phyloP scores from a whole-genome alignment of 331 rosid species.

The Acacia concinna region DNA sequence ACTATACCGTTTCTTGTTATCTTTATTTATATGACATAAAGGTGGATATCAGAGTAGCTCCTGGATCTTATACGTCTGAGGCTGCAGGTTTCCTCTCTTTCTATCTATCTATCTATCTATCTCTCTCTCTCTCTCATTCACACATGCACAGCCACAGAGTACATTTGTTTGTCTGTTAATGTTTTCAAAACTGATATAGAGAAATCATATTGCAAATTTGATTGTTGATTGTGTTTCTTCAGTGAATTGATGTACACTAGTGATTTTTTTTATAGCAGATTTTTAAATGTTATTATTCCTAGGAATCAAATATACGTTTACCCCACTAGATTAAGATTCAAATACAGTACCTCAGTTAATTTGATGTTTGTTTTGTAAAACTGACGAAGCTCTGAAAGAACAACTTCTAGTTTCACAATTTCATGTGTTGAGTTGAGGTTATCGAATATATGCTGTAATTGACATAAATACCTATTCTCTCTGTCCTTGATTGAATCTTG shows the following conservation, averaged over 20 bases:
- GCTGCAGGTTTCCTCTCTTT: constrained; percentile 61
- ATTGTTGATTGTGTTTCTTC: constrained; percentile 1
- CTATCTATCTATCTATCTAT: not conserved
- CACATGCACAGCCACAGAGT: not conserved
- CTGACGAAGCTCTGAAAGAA: not conserved
- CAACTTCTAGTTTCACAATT: not conserved
- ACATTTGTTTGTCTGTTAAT: not conserved
- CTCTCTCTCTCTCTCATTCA: not conserved
- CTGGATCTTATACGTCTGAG: constrained; percentile 95
- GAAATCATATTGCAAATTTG: not conserved
- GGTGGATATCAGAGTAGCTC: constrained; percentile 96
- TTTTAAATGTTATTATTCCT: not conserved
- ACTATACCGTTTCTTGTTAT: constrained; percentile 18
- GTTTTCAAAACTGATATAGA: constrained; percentile 6
- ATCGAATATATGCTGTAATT: not conserved
- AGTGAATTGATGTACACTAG: constrained; percentile 20
- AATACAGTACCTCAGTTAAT: constrained; percentile 17
- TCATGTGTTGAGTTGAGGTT: not conserved
- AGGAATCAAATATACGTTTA: not conserved
- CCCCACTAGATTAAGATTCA: not conserved
- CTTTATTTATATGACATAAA: constrained; percentile 29
- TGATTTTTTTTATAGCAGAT: not conserved
- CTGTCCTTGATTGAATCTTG: constrained; percentile 3
- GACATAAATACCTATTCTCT: not conserved
- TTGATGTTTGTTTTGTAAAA: constrained; percentile 15